phyloP scores from a whole-genome alignment of 2,329 filamentous ascomycete genomes.

The Alternaria viburni region DNA sequence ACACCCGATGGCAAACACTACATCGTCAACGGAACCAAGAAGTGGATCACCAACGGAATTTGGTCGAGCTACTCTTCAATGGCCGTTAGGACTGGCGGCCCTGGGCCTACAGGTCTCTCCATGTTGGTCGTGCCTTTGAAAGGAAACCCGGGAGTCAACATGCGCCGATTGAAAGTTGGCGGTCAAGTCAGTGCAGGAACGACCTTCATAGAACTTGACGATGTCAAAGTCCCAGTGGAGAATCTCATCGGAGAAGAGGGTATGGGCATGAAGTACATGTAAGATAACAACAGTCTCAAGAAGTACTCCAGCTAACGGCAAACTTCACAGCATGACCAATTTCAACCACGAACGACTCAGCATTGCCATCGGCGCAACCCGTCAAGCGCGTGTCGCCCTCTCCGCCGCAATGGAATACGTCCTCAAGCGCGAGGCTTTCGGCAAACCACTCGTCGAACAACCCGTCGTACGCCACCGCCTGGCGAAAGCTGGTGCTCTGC shows the following conservation, averaged over 20 bases:
- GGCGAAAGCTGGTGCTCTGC: slow-evolving; percentile 70
- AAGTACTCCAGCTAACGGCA: not conserved
- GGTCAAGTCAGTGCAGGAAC: slow-evolving; percentile 72
- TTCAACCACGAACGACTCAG: slow-evolving; percentile 79
- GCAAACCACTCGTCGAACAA: slow-evolving; percentile 73
- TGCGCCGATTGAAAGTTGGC: slow-evolving; percentile 70
- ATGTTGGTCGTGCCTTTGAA: slow-evolving; percentile 75
- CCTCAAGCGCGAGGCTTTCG: slow-evolving; percentile 71
- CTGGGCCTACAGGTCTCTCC: slow-evolving; percentile 67
- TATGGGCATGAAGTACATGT: slow-evolving; percentile 72
- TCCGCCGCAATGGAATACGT: slow-evolving; percentile 67
- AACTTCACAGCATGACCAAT: slow-evolving; percentile 65
- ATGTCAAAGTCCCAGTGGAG: slow-evolving; percentile 72
- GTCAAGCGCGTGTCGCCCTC: slow-evolving; percentile 67
- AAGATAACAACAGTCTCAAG: not conserved
- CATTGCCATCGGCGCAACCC: slow-evolving; percentile 69
- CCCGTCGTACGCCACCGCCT: slow-evolving; percentile 76
- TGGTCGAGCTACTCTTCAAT: slow-evolving; percentile 72
- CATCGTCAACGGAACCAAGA: slow-evolving; percentile 77
- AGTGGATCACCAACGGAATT: slow-evolving; percentile 68
- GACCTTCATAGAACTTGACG: slow-evolving; percentile 77
- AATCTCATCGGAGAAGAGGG: slow-evolving; percentile 75
- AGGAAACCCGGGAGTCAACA: slow-evolving; percentile 68
- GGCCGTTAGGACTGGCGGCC: slow-evolving; percentile 75
- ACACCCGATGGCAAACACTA: slow-evolving; percentile 69